These are phyloP conservation scores for Backusella morwellensis DNA, from an alignment of 192 early-diverging fungal species.

Conservation along the genomic window DNA sequence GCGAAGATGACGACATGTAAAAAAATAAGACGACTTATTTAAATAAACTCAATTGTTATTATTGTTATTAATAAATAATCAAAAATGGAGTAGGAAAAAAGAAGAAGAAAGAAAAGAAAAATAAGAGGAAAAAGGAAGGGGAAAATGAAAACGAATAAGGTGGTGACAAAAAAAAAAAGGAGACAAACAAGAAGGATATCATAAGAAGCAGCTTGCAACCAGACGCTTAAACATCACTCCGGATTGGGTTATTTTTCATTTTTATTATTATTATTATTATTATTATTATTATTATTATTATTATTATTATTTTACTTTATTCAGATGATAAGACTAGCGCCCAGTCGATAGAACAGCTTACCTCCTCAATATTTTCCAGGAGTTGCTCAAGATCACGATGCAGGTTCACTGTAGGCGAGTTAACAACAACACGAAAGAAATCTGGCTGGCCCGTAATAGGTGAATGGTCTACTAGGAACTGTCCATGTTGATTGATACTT, in stretches of 20 bases:
- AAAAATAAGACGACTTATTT: not conserved
- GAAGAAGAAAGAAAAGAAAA: slow-evolving; percentile 1
- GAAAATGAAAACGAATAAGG: not conserved
- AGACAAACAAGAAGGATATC: not conserved
- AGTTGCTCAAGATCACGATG: slow-evolving; percentile 45
- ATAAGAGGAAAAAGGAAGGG: not conserved
- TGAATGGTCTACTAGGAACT: slow-evolving; percentile 74
- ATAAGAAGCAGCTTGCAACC: not conserved
- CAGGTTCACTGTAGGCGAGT: slow-evolving; percentile 60
- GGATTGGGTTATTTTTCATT: not conserved
- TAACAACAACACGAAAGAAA: slow-evolving; percentile 75
- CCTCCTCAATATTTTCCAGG: slow-evolving; percentile 55
- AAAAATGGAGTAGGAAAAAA: not conserved
- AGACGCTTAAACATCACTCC: not conserved
- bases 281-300: not conserved
- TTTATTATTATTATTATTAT: not conserved
- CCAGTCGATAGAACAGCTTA: slow-evolving; percentile 34
- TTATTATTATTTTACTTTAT: not conserved
- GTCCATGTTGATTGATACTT: slow-evolving; percentile 44
- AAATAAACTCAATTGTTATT: not conserved
- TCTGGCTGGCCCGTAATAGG: slow-evolving; percentile 44
- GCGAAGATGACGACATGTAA: slow-evolving; percentile 5
- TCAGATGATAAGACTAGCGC: not conserved
- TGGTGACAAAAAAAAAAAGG: slow-evolving; percentile 1
- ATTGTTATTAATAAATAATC: not conserved